Percentiles rank a stretch among this genome's conserved stretches.
phyloP scores from a whole-genome alignment of 2,329 filamentous ascomycete species.

The Chlorencoelia australis region DNA sequence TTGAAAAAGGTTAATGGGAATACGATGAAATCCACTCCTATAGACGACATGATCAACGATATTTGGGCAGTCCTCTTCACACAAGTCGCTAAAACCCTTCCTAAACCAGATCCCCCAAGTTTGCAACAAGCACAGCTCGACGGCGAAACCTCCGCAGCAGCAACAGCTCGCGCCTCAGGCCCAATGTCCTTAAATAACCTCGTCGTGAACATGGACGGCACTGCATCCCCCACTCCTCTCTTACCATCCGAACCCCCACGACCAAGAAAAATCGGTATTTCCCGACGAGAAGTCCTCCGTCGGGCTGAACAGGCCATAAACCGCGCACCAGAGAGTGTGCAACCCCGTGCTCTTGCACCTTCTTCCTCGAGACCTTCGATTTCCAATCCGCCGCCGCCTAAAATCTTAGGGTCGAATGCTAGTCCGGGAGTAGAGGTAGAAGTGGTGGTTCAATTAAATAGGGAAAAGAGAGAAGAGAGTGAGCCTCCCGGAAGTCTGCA shows the following conservation, averaged over 20 bases:
- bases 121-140: slow-evolving; percentile 36
- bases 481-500: slow-evolving; percentile 31
- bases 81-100: slow-evolving; percentile 51
- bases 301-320: slow-evolving; percentile 49
- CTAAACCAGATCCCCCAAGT: slow-evolving; percentile 27
- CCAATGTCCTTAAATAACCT: slow-evolving; percentile 26
- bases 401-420: slow-evolving; percentile 10
- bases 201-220: slow-evolving; percentile 25
- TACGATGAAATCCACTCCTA: slow-evolving; percentile 72
- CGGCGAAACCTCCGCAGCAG: no score
- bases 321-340: slow-evolving; percentile 29
- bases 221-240: slow-evolving; percentile 17
- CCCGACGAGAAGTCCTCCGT: slow-evolving; percentile 42
- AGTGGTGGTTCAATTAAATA: slow-evolving; percentile 11
- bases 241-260: slow-evolving; percentile 17
- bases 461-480: slow-evolving; percentile 28
- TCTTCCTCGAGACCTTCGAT: slow-evolving; percentile 19
- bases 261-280: slow-evolving; percentile 22
- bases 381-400: slow-evolving; percentile 29
- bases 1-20: slow-evolving; percentile 74
- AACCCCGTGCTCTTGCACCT: slow-evolving; percentile 10
- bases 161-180: slow-evolving; percentile 21
- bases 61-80: slow-evolving; percentile 72
- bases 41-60: slow-evolving; percentile 91
- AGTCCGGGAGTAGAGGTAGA: slow-evolving; percentile 32